phyloP scores from a whole-genome alignment of 2,329 filamentous ascomycete genomes.

The Botrytis squamosa region DNA sequence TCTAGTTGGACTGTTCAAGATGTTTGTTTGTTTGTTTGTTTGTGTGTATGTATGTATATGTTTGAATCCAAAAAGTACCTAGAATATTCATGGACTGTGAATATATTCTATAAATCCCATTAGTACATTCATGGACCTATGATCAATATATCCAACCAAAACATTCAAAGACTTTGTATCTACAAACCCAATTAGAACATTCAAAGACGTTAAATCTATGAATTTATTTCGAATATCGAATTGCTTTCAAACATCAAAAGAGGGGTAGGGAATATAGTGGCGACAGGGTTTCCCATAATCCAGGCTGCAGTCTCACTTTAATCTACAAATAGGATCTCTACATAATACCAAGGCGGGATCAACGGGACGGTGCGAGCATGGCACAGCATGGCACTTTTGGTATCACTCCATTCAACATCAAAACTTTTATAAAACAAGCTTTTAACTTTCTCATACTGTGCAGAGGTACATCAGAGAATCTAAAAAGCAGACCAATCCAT shows the following conservation, averaged over 20 bases:
- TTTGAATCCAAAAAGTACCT: too few relatives aligned
- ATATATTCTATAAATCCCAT: too few relatives aligned
- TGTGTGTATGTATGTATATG: too few relatives aligned
- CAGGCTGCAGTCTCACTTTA: not conserved
- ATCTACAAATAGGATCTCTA: not conserved
- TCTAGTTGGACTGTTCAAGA: not conserved
- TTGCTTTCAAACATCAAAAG: not conserved
- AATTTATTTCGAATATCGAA: not conserved
- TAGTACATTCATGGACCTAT: too few relatives aligned
- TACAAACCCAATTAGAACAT: too few relatives aligned
- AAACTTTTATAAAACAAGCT: not conserved
- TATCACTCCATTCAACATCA: not conserved
- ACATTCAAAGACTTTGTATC: not conserved
- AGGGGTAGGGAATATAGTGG: not conserved
- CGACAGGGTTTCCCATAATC: not conserved
- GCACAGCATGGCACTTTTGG: not conserved
- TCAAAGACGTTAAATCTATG: not conserved
- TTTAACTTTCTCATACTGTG: constrained; percentile 16
- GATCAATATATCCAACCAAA: too few relatives aligned
- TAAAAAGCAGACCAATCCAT: constrained; percentile 31
- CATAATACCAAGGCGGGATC: constrained; percentile 7
- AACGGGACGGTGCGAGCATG: not conserved
- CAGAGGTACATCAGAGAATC: constrained; percentile 31
- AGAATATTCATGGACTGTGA: too few relatives aligned
- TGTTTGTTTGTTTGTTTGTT: not conserved